Evolutionary conservation across 805 yeast genomes (phyloP), one percentile per base, ranked within the genome.

Genomic region (Metschnikowia gelsemii): DNA sequence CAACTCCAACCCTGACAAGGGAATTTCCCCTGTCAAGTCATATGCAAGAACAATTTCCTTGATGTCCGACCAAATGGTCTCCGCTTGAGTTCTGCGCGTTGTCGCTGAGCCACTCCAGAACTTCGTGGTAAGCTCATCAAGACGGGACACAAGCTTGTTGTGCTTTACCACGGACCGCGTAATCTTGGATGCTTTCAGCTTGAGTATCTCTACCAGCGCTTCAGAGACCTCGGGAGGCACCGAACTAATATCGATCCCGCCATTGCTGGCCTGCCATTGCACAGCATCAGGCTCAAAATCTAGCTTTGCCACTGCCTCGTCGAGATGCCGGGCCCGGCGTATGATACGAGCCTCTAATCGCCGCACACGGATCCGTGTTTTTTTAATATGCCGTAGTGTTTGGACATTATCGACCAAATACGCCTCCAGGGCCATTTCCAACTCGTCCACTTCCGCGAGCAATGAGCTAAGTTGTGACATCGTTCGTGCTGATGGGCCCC

Each of bases 161-260:
- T n/a, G n/a, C n/a, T n/a, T n/a, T n/a, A n/a, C n/a, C n/a, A 32
- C 35, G 6, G 35, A 32, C 21, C 22, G 35, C 20, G 35, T 22
- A 20, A 32, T 13, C 16, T 32, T 32, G 8, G 20, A 18, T 2
- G 35, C 35, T 22, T 27, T 21, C n/a, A 3, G 3, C 5, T 9
- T 21, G 26, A 32, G 35, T 8, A 22, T 32, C 5, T 12, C 35
- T 27, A 12, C 19, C 4, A 20, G 22, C 8, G 14, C 20, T 6
- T 9, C 16, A 3, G 26, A n/a, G 8, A 13, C 18, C n/a, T 14
- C n/a, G 6, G 25, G 20, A 19, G 6, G 35, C 12, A 6, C 3
- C 16, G 12, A 3, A n/a, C 8, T 20, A 8, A 32, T 20, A 8
- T 3, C n/a, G 16, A 32, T 5, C 5, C 35, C 35, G 6, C 12